These are phyloP conservation scores for Cetraspora pellucida DNA, from an alignment of 192 early-diverging fungal genomes.

Conservation along the genomic window DNA sequence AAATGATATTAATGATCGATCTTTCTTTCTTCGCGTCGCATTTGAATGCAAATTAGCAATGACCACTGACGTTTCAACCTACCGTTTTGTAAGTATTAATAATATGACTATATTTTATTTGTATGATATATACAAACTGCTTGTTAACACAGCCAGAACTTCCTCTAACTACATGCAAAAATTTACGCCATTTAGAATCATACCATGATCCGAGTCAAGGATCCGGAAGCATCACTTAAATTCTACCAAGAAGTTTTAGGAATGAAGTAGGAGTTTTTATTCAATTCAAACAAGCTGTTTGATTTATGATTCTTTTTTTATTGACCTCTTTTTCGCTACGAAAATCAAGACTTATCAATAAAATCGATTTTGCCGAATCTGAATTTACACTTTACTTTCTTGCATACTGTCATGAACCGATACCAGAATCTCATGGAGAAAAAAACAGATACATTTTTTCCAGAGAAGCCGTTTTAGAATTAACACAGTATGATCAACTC, in stretches of 20 bases:
- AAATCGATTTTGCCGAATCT: constrained; percentile 39
- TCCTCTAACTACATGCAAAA: background rate
- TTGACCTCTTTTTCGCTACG: background rate
- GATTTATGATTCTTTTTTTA: background rate
- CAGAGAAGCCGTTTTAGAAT: constrained; percentile 74
- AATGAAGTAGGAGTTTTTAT: constrained; percentile 66
- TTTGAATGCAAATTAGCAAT: background rate
- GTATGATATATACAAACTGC: too few relatives aligned
- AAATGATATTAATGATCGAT: too few relatives aligned
- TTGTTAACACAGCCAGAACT: too few relatives aligned
- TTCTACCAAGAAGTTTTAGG: constrained; percentile 79
- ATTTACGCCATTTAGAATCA: constrained; percentile 61
- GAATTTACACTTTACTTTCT: constrained; percentile 78
- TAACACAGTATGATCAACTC: constrained; percentile 68
- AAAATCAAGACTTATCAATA: constrained; percentile 37
- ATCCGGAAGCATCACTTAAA: constrained; percentile 70
- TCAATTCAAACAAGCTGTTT: background rate
- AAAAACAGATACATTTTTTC: constrained; percentile 55
- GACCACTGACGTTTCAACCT: constrained; percentile 28
- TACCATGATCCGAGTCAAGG: constrained; percentile 86
- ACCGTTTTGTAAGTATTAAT: constrained; percentile 1
- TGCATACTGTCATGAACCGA: constrained; percentile 59
- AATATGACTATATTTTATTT: too few relatives aligned
- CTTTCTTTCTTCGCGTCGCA: too few relatives aligned
- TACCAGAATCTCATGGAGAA: constrained; percentile 54